Evolutionary conservation across 768 basidiomycete species (phyloP), one percentile per base, ranked within the genome.

Genomic region (Cytidiella melzeri): DNA sequence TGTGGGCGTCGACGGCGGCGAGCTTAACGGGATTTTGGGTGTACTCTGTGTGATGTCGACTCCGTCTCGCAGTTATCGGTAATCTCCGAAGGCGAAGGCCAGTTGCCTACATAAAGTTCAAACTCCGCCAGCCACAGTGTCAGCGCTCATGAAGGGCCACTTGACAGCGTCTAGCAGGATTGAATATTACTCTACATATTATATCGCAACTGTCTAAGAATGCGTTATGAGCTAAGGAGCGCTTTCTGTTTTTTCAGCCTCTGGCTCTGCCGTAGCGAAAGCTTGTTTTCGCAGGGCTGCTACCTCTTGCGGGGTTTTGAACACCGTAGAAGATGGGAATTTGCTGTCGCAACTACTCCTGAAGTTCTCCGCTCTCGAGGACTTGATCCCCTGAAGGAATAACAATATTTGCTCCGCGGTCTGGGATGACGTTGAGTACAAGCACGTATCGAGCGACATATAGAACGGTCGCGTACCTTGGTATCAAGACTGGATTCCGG

Each of bases 251-350:
- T 48, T 47, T 1, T 53, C 52, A 3, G 43, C 52, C 11, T 45
- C 48, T n/a, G 30, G 5, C 39, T 48, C 50, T 18, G 26, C 37
- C 6, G 34, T 47, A n/a, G 47, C 50, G 27, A 52, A 24, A 3
- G 44, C 54, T 20, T 56, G 51, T 45, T 50, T 58, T 45, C 65
- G 64, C 56, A 82, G 58, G 36, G 50, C 62, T 4, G 58, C 70
- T 24, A 80, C 67, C 55, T 91, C 83, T 26, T 71, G 70, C 2
- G 57, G 54, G 2, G 71, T 62, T 65, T 79, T 83, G 70, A 92
- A 92, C 21, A 80, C 66, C 5, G 83, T 85, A 18, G 88, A 82
- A 20, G 82, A 63, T 39, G 65, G 65, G 65, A 86, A 90, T 53
- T 64, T 75, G 13, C 50, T 55, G 43, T 77, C 72, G 48, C 80